Evolutionary conservation across 768 basidiomycete species (phyloP), one percentile per base, ranked within the genome.

Genomic region (Leccinum obscurum): DNA sequence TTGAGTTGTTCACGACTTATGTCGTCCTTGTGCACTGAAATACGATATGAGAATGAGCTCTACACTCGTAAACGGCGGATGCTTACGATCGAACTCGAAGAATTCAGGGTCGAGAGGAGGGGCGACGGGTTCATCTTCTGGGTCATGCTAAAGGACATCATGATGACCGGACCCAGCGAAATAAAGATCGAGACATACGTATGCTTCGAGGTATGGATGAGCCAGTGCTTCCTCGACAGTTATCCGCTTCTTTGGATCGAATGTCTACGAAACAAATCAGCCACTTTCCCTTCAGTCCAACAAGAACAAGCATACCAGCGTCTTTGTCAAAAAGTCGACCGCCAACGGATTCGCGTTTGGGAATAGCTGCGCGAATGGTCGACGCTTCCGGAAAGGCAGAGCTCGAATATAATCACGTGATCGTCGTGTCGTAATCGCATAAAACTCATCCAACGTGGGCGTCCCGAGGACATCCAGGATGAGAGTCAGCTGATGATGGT

Each of bases 381-480:
- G 83, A 65, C 84, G 85, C 78, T 95, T 96, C 63, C 91, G 84
- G 84, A 98, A 97, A 2, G 95, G 96, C 65, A 99, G 77, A 1
- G 93, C 92, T 20, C 95, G 89, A 62, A 98, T 91, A 74, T 98
- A 98, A 71, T 98, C 95, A 50, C 94, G 87, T 53, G 94, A 96
- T 56, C 95, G 80, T 17, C 88, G 84, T 10, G 93, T 93, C 15
- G 92, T 95, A 71, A 99, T 98, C 41, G 93, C 93, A 77, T 98
- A 95, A 77, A 98, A 98, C 70, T 98, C 97, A 65, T 99, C 97
- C 57, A 98, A 80, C 2, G 94, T 93, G 3, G 97, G 97, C 34
- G 97, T 98, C 24, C 97, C 97, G 50, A 99, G 87, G 32, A 98
- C 92, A 67, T 98, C 95, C 68, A 98, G 85, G 71, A 98, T 99